These are phyloP conservation scores for Podila verticillata DNA, from an alignment of 192 early-diverging fungal species.

Conservation along the genomic window DNA sequence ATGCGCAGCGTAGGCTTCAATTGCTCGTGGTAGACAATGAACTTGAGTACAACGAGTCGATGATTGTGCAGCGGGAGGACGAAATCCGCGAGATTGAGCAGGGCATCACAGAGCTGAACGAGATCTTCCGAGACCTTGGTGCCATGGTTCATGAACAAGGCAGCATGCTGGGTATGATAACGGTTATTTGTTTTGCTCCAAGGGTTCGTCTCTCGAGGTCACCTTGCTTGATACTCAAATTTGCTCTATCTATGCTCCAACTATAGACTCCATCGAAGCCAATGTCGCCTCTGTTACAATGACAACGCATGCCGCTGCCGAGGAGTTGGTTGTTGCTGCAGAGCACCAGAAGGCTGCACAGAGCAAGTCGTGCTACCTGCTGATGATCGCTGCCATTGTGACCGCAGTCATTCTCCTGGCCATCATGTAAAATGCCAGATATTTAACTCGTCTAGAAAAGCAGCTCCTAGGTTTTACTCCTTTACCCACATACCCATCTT, in stretches of 20 bases:
- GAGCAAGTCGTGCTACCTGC: constrained; percentile 85
- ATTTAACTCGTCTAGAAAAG: neutral
- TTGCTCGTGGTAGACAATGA: constrained; percentile 88
- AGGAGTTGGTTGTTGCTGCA: constrained; percentile 80
- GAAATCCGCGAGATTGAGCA: constrained; percentile 94
- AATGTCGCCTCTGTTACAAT: constrained; percentile 87
- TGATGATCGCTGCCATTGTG: constrained; percentile 80
- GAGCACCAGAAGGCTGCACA: constrained; percentile 79
- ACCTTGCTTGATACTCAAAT: neutral
- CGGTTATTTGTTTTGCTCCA: no score
- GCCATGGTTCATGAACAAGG: constrained; percentile 97
- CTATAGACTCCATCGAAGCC: constrained; percentile 63
- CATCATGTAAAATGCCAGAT: constrained; percentile 7
- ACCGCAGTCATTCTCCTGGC: constrained; percentile 51
- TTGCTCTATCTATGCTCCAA: neutral
- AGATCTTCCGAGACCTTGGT: constrained; percentile 96
- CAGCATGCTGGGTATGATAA: constrained; percentile 77
- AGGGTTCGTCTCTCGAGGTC: no score
- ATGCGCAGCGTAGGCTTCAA: constrained; percentile 65
- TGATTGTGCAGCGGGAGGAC: constrained; percentile 93
- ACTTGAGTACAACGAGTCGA: constrained; percentile 91
- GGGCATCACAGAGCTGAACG: constrained; percentile 94
- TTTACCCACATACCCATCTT: no score
- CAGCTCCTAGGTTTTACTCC: neutral
- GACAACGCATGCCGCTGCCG: constrained; percentile 82